These are phyloP conservation scores for Lecanicillium sp. DNA, from an alignment of 2,329 filamentous ascomycete genomes.

Conservation along the genomic window DNA sequence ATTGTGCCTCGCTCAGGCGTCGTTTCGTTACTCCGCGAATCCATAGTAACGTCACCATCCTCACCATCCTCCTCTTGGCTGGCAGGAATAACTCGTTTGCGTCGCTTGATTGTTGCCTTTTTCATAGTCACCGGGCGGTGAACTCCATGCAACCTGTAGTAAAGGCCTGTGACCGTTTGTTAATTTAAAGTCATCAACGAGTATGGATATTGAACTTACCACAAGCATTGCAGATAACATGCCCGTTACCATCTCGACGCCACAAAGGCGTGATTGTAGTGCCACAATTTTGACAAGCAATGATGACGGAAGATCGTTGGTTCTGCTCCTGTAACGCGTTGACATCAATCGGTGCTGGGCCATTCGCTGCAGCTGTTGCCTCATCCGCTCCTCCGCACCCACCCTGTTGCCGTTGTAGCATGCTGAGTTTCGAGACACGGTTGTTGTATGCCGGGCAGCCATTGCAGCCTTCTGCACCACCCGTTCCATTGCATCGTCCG, in stretches of 20 bases:
- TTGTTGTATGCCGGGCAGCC: conserved; percentile 98
- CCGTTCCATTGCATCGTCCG: conserved; percentile 92
- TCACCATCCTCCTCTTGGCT: conserved; percentile 45
- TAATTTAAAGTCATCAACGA: neutral
- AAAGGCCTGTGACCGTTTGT: conserved; percentile 57
- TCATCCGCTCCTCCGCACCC: conserved; percentile 25
- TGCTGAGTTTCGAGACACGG: conserved; percentile 76
- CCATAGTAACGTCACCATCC: conserved; percentile 42
- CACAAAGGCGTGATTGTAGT: conserved; percentile 96
- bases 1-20: conserved; percentile 47
- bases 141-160: conserved; percentile 91
- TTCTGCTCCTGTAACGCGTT: conserved; percentile 32
- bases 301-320: conserved; percentile 44
- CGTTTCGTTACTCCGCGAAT: conserved; percentile 31
- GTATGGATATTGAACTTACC: conserved; percentile 51
- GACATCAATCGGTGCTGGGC: conserved; percentile 24
- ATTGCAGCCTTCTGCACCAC: conserved; percentile 88
- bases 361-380: conserved; percentile 7
- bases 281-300: conserved; percentile 93
- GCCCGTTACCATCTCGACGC: conserved; percentile 87
- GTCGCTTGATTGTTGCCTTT: conserved; percentile 90
- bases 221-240: conserved; percentile 98
- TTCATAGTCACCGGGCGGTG: conserved; percentile 98
- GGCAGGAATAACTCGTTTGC: conserved; percentile 89
- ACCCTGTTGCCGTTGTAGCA: conserved; percentile 44